Conservation (phyloP, 768 basidiomycete genomes). For the Tephrocybe sp. region DNA sequence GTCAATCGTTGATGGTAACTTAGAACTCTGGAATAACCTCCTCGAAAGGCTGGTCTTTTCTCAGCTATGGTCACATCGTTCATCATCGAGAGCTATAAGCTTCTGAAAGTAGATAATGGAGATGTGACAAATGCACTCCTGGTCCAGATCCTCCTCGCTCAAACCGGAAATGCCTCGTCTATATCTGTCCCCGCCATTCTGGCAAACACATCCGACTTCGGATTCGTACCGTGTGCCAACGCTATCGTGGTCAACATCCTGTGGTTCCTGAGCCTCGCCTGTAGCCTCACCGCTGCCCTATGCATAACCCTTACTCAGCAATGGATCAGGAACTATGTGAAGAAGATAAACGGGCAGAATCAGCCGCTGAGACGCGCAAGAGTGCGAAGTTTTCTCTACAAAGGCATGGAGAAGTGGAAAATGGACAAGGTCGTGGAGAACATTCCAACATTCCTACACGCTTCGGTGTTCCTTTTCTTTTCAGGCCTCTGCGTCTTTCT, state of each 20-base stretch:
- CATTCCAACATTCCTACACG: neutral
- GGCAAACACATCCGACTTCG: neutral
- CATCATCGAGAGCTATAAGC: conserved; percentile 19
- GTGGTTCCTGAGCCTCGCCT: conserved; percentile 8
- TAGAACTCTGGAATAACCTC: too few species aligned
- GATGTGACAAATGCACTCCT: conserved; percentile 2
- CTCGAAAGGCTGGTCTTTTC: conserved; percentile 24
- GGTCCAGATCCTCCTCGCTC: neutral
- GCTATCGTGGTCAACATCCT: conserved; percentile 3
- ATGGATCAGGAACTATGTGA: neutral
- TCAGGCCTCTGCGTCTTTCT: neutral
- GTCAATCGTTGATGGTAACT: neutral
- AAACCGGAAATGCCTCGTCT: neutral
- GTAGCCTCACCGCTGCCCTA: conserved; percentile 24
- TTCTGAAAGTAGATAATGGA: conserved; percentile 9
- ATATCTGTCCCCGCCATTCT: neutral
- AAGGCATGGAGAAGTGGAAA: neutral
- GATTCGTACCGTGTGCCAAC: neutral
- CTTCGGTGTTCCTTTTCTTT: conserved; percentile 3
- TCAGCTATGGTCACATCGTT: conserved; percentile 20
- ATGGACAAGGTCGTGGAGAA: neutral
- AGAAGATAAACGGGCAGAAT: neutral
- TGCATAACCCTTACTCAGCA: conserved; percentile 19
- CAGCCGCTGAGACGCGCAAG: neutral
- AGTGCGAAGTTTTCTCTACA: neutral